phyloP scores from a whole-genome alignment of 108 stramenopile genomes.

The Conticribra guillardii region DNA sequence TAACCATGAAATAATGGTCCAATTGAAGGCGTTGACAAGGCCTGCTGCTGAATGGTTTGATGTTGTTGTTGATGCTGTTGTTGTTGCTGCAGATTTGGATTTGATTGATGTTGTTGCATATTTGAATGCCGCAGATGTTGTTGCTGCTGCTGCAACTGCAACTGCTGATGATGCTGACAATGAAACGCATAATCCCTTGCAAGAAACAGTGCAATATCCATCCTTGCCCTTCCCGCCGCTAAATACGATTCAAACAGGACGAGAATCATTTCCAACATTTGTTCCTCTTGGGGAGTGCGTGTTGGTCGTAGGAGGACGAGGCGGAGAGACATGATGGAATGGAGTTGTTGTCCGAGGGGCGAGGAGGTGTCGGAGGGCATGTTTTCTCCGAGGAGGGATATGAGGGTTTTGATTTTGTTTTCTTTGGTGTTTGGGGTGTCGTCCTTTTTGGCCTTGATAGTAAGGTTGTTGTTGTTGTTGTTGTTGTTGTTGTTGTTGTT shows the following conservation, averaged over 20 bases:
- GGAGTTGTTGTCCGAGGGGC: conserved; percentile 53
- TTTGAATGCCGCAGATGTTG: no score
- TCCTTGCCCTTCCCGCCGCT: conserved; percentile 38
- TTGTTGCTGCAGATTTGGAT: neutral
- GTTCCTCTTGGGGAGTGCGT: conserved; percentile 57
- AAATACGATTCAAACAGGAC: conserved; percentile 62
- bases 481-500: conserved; percentile 1
- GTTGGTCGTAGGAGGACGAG: conserved; percentile 57
- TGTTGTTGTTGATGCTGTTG: neutral
- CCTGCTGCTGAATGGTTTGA: neutral
- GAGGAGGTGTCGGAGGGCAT: conserved; percentile 63
- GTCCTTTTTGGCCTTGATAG: neutral
- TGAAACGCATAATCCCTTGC: conserved; percentile 71
- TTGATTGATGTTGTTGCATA: no score
- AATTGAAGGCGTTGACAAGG: neutral
- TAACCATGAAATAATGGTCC: no score
- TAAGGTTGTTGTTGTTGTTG: neutral
- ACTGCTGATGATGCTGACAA: neutral
- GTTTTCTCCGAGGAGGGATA: conserved; percentile 55
- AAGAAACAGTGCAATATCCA: conserved; percentile 68
- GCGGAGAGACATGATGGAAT: conserved; percentile 68
- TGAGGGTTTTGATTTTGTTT: conserved; percentile 19
- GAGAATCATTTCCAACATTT: conserved; percentile 54
- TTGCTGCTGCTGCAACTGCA: neutral
- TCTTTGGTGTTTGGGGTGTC: no score